Conservation (phyloP, 257 asterid species). For the Solanum chmielewskii region DNA sequence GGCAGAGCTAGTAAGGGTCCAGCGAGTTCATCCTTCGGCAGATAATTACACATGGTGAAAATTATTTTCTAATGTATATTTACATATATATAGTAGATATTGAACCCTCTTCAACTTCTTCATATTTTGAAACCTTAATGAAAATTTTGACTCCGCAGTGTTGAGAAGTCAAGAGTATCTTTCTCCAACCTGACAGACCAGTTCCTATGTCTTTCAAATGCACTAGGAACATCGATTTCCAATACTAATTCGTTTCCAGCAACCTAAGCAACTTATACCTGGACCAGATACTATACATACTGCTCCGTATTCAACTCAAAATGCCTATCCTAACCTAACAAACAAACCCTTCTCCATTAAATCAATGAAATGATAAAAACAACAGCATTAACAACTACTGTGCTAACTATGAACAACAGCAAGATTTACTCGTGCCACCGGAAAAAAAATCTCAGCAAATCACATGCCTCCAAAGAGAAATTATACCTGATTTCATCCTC, state of each 20-base stretch:
- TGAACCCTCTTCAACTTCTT: too few relatives aligned
- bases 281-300: background rate
- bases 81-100: too few relatives aligned
- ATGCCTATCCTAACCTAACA: background rate
- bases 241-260: background rate
- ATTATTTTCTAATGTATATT: too few relatives aligned
- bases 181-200: background rate
- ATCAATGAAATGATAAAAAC: background rate
- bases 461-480: background rate
- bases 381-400: background rate
- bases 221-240: background rate
- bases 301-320: background rate
- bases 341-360: background rate
- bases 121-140: too few relatives aligned
- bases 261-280: background rate
- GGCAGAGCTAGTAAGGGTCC: too few relatives aligned
- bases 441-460: background rate
- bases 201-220: background rate
- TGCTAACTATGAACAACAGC: background rate
- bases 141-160: too few relatives aligned
- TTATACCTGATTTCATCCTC: constrained; percentile 67
- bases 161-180: background rate
- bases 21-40: too few relatives aligned
- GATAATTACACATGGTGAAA: too few relatives aligned
- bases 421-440: background rate